Conservation (phyloP, 192 early-diverging fungal species). For the Kickxella alabastrina region DNA sequence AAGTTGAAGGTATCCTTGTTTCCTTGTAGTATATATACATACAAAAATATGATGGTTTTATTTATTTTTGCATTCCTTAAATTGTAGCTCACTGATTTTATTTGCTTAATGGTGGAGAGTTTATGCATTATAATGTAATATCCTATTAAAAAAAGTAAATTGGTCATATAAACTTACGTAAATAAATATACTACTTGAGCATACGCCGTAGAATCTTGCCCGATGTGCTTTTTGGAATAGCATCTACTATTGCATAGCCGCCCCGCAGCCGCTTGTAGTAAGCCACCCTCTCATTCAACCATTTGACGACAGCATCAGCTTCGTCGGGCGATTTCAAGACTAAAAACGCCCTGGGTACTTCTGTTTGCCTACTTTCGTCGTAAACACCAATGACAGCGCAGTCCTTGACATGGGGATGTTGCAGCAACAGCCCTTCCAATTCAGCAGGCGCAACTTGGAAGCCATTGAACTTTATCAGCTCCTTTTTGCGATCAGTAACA, state of each 20-base stretch:
- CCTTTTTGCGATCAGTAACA: conserved; percentile 74
- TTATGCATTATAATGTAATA: too few species aligned
- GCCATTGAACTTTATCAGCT: conserved; percentile 90
- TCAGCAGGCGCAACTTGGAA: conserved; percentile 79
- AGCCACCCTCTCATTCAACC: conserved; percentile 25
- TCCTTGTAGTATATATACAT: too few species aligned
- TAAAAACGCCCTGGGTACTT: conserved; percentile 31
- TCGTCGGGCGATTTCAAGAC: conserved; percentile 11
- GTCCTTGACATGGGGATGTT: conserved; percentile 63
- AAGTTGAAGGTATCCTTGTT: too few species aligned
- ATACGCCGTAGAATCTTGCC: conserved; percentile 49
- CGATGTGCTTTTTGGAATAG: conserved; percentile 35
- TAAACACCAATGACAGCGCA: conserved; percentile 62
- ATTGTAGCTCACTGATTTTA: too few species aligned
- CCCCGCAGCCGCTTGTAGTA: conserved; percentile 44
- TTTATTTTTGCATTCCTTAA: too few species aligned
- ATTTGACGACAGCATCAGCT: conserved; percentile 9
- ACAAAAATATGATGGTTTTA: too few species aligned
- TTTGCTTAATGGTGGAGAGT: too few species aligned
- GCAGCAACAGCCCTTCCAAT: conserved; percentile 68
- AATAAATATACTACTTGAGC: conserved; percentile 5
- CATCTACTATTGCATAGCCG: conserved; percentile 17
- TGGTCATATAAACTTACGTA: too few species aligned
- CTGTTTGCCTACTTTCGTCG: conserved; percentile 54
- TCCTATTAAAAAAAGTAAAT: too few species aligned